Base-by-base conservation (phyloP, 2,329 filamentous ascomycete genomes). In the Colletotrichum limetticola region DNA sequence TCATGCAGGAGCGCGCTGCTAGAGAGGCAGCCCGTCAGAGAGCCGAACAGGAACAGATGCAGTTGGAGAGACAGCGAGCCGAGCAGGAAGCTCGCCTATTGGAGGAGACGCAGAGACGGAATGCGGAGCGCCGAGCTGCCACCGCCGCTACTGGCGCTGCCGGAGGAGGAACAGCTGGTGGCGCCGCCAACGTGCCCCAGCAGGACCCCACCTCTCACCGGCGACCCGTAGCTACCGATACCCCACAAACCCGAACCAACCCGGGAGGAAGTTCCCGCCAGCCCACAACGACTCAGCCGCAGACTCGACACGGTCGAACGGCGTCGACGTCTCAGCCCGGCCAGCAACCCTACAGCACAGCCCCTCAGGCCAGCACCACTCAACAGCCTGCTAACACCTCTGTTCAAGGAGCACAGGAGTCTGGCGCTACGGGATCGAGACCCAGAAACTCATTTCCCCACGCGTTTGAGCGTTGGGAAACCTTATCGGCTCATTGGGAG, bases 401-500 rank as follows among this genome's bases (percentile, higher is more conserved):
- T 12, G 46, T 77, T 2, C 80, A 81, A 52, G 67, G 79, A 3
- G 82, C 79, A 32, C 83, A 83, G 30, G 64, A 81, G 30, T 80
- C 83, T 11, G 49, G 80, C 59, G 74, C 76, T 9, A 76, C 80
- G 32, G 77, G 81, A 19, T 77, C 77, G 65, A 82, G 88, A 64
- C 82, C 88, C 65, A 86, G 91, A 70, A 94, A 93, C 59, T 92
- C 92, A 0, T 98, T 99, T 76, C 97, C 97, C 0, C 97, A 98
- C 83, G 97, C 97, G 0, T 99, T 99, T 79, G 96, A 99, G 82
- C 90, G 97, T 73, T 99, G 97, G 97, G 97, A 99, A 81, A 96
- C 94, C 0, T 85, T 99, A 3, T 99, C 97, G 0, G 97, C 97
- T 6, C 96, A 98, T 78, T 99, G 97, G 97, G 97, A 99, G 82